These are phyloP conservation scores for Astraeus odoratus DNA, from an alignment of 768 basidiomycete genomes.

Conservation along the genomic window DNA sequence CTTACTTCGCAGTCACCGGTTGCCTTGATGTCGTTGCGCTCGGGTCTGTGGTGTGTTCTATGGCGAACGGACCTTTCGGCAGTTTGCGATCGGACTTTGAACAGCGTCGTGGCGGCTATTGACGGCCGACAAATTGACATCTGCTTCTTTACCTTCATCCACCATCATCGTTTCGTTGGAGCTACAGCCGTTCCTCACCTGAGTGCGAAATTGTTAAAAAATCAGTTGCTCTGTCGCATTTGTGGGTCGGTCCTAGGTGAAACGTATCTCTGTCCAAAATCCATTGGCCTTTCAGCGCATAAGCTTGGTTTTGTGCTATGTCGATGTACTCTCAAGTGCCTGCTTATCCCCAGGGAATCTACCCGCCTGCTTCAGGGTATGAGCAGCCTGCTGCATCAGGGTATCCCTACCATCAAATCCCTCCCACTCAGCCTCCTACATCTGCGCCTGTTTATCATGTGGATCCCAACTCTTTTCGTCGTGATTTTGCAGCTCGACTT, in stretches of 20 bases:
- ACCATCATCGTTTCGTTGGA: constrained; percentile 37
- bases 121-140: constrained; percentile 15
- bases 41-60: constrained; percentile 1
- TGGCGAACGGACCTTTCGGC: constrained; percentile 13
- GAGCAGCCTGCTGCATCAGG: constrained; percentile 35
- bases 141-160: constrained; percentile 38
- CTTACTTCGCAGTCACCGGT: constrained; percentile 23
- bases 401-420: constrained; percentile 44
- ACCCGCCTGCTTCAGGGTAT: constrained; percentile 41
- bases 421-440: constrained; percentile 31
- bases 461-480: constrained; percentile 69
- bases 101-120: constrained; percentile 21
- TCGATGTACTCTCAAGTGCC: constrained; percentile 59
- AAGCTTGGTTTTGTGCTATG: constrained; percentile 42
- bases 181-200: constrained; percentile 35
- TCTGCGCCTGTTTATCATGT: constrained; percentile 40
- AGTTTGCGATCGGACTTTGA: constrained; percentile 32
- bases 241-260: constrained; percentile 25
- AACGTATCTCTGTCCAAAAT: constrained; percentile 27
- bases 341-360: constrained; percentile 51
- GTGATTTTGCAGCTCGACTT: constrained; percentile 70
- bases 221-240: constrained; percentile 26
- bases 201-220: constrained; percentile 46
- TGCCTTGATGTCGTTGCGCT: constrained; percentile 21
- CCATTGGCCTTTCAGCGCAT: constrained; percentile 21